Base-by-base conservation (phyloP, 768 basidiomycete genomes). In the Trametes punicea region DNA sequence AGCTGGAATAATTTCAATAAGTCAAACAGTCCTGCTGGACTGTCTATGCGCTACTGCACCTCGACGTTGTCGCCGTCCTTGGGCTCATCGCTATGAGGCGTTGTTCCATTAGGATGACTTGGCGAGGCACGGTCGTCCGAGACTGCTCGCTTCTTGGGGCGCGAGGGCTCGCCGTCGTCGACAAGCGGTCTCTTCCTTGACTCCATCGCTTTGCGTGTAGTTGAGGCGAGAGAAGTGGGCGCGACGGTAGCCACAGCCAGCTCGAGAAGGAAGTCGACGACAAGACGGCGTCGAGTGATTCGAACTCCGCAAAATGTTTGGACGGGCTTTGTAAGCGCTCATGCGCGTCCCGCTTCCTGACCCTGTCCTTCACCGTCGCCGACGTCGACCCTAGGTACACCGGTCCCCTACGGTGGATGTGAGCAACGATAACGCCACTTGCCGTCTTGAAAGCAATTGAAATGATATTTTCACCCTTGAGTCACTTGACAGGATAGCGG, bases 1-100 rank as follows among this genome's bases (percentile, higher is more conserved):
- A 62, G 31, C 68, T 70, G 29, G 18, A 40, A 4, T 11, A n/a
- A 51, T 0, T 21, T 39, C 18, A 16, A 21, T 29, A 11, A 47
- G 21, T 41, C 7, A 25, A 46, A 6, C 33, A 20, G 7, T n/a
- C 23, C 3, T 8, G 9, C 23, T 2, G 1, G 2, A 13, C 16
- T 3, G 15, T 23, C 15, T 33, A 31, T 15, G 21, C 36, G 26
- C 21, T 9, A 39, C 41, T 15, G 49, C 41, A 70, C 68, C 65
- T 70, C 68, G 16, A 70, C 58, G 48, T 59, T 60, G 63, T 68
- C 65, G 39, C 42, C 49, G 34, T 70, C 68, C 57, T 60, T 68
- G 11, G 65, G 68, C 54, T 70, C 68, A 54, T 68, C 67, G 26
- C 50, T 47, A 40, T 67, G 64, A 33, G 59, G 44, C 21, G 57